Base-by-base conservation (phyloP, 345 rosid species). In the Ceriops decandra region DNA sequence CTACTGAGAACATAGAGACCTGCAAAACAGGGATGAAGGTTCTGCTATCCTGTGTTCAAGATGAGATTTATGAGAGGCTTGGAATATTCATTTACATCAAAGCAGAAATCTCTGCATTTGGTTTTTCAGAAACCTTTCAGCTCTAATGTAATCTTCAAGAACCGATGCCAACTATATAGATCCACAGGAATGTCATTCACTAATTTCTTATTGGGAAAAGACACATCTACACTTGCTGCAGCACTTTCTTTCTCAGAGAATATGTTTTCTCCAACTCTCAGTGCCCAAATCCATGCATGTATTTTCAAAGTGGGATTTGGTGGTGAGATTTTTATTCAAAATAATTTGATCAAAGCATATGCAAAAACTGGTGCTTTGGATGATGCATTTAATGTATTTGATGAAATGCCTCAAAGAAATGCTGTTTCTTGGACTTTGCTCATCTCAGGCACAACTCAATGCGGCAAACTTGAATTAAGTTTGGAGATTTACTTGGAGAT, bases 341-440 rank as follows among this genome's bases (percentile, higher is more conserved):
- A 82, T 69, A 68, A 74, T 57, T n/a, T 79, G 63, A 74, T 82
- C 24, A 62, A 33, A 9, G 47, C 68, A 75, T 82, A 82, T 54
- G 26, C 57, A 2, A 62, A 36, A 49, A 31, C 72, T 60, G 68
- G 68, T 13, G 24, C 7, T 35, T 62, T 79, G 62, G 47, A 46
- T 13, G 17, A 63, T 64, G 85, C 79, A 27, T 47, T 68, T 17
- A 71, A 59, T 65, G 70, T 82, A 68, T 76, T 79, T 56, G 77
- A 76, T 66, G 81, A 74, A 64, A 82, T 82, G 81, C 59, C 81
- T 52, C 30, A 28, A 0, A 68, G 77, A 69, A 82, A 76, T 74
- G 24, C 76, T 64, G 57, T 82, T n/a, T 79, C 85, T 46, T 82
- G 82, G 82, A 79, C 82, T 68, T 59, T 77, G 62, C 63, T 74